Base-by-base conservation (phyloP, 352 stramenopile genomes). In the Phytophthora brassicae region DNA sequence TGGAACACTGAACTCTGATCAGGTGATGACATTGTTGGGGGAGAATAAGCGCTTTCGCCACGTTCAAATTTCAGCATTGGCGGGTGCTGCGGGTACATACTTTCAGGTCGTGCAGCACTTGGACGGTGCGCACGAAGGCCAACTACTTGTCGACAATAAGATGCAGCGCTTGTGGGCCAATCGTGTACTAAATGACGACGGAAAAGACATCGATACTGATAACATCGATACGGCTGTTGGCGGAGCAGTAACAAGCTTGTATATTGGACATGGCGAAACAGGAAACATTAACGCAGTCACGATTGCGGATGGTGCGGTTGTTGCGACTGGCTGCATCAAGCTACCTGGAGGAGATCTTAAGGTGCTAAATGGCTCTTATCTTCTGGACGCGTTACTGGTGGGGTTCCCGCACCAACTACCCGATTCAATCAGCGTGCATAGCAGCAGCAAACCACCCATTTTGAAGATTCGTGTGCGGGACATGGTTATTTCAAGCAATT, bases 51-150 rank as follows among this genome's bases (percentile, higher is more conserved):
- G 62, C 4, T 68, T 88, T 66, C 58, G 67, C 2, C 66, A 70
- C 7, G 66, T 72, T 3, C 70, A 86, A 52, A 42, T 79, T 14
- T 68, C 60, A 20, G 79, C 77, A 1, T 62, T 90, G n/a, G 64
- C 65, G 22, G 82, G 77, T 41, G 79, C 75, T 13, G 60, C 72
- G 6, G 82, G 82, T 24, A 89, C 79, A 33, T 91, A 86, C 56
- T 82, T 80, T 23, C 79, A 85, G 19, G 79, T 90, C 12, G 69
- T 84, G 7, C 64, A 75, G 54, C 67, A 73, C n/a, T 77, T 67
- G 3, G 75, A 89, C 22, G 74, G 77, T 16, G 65, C 66, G 19
- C 64, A 73, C 19, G 79, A 86, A 66, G 70, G 71, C 2, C 73
- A 77, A 17, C 56, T 88, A 28, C 59, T 80, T 41, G 48, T 88